Evolutionary conservation across 208 protist species (phyloP).

Genomic region (Phytomonas sp.): DNA sequence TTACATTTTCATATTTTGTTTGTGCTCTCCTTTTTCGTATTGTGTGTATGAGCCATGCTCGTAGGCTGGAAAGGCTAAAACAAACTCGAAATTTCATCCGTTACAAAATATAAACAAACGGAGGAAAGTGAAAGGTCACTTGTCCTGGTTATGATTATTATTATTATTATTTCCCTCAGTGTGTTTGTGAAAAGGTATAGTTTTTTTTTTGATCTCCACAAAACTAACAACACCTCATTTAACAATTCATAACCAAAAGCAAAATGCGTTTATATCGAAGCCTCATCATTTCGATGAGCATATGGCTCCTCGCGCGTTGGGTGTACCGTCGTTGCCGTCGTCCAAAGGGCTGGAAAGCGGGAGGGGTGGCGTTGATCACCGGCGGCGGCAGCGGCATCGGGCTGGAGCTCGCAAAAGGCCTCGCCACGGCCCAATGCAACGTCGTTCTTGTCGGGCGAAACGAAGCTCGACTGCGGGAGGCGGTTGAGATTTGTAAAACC

Average conservation of each 20-base stretch:
- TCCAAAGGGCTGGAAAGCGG: constrained; percentile 11
- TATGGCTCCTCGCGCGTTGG: neutral
- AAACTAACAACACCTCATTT: neutral
- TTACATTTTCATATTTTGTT: constrained; percentile 8
- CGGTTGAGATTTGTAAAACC: constrained; percentile 25
- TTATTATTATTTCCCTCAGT: no score
- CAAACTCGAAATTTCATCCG: constrained; percentile 8
- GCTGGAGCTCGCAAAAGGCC: constrained; percentile 52
- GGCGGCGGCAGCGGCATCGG: constrained; percentile 67
- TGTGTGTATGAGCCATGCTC: no score
- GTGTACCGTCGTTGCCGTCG: neutral
- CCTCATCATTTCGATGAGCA: neutral
- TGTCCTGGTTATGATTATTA: no score
- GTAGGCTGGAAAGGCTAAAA: constrained; percentile 4
- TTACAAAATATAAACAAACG: neutral
- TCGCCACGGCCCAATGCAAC: constrained; percentile 36
- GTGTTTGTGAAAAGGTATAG: neutral
- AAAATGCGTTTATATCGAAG: neutral
- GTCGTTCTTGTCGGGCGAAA: constrained; percentile 76
- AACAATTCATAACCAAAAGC: neutral
- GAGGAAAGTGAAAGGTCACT: no score
- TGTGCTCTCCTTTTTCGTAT: no score
- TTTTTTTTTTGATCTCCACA: neutral
- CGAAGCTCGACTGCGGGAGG: constrained; percentile 21
- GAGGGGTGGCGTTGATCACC: constrained; percentile 65